Evolutionary conservation across 768 basidiomycete species (phyloP), one percentile per base, ranked within the genome.

Genomic region (Hebeloma cylindrosporum): DNA sequence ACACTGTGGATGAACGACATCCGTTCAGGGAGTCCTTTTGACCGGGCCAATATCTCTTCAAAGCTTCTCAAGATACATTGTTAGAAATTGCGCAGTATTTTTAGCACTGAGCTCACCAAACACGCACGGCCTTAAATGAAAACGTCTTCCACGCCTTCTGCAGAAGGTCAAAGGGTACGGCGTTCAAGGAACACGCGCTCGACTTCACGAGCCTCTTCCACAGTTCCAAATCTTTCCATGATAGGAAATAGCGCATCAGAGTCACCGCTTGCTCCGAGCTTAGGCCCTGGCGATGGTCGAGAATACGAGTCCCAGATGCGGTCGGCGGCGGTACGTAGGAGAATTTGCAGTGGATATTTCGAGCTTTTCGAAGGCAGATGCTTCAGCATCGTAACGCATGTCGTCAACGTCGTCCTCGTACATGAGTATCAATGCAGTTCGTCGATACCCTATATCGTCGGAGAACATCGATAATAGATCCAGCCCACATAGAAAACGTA

Each of bases 361-460:
- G 21, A 63, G 48, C 29, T 54, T 52, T 31, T 56, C 28, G 26
- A 63, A 39, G 20, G 53, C 60, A 23, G 56, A 61, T 7, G 45
- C 57, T 36, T 49, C 51, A 8, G 41, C 46, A 10, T 29, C 39
- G 33, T 54, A 52, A 14, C 55, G 31, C 23, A 62, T 39, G 14
- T 41, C n/a, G 23, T 50, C 31, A 23, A 60, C 40, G 16, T 62
- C 51, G 7, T 51, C 48, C 34, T 57, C 28, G 21, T 45, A 61
- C 18, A 57, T 51, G 8, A 70, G 35, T 13, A 70, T 40, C 10
- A 69, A 47, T 10, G 62, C 62, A 3, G 63, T 64, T 16, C 47
- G 29, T 25, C 16, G 43, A 37, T 43, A 47, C 40, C 43, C 50
- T 52, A 34, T 13, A 32, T 32, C 10, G 39, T 9, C 16, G 7